Evolutionary conservation across 805 yeast genomes (phyloP).

Genomic region (Helenozyma rhizophorensis): DNA sequence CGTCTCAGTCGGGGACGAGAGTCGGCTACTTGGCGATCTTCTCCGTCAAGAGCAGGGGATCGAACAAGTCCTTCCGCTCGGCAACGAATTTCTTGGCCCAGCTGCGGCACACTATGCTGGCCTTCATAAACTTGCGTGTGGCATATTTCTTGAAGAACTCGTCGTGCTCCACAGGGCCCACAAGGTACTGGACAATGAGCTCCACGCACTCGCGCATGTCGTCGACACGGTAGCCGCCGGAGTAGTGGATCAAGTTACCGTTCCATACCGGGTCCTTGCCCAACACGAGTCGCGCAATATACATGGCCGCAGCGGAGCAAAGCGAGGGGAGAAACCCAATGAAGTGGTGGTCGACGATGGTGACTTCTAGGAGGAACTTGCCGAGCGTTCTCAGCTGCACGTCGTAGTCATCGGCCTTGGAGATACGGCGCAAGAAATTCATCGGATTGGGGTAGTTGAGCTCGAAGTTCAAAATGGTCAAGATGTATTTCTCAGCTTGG

Average conservation of each 20-base stretch:
- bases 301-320: slow-evolving; percentile 87
- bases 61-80: slow-evolving; percentile 40
- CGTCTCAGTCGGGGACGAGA: no score
- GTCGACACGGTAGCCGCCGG: slow-evolving; percentile 79
- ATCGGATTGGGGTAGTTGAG: slow-evolving; percentile 84
- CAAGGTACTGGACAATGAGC: slow-evolving; percentile 70
- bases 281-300: slow-evolving; percentile 68
- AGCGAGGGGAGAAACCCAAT: slow-evolving; percentile 71
- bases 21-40: slow-evolving; percentile 3
- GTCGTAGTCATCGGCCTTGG: slow-evolving; percentile 89
- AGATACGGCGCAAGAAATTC: slow-evolving; percentile 82
- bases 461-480: slow-evolving; percentile 68
- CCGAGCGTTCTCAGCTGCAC: slow-evolving; percentile 80
- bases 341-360: slow-evolving; percentile 71
- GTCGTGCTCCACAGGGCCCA: slow-evolving; percentile 81
- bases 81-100: slow-evolving; percentile 66
- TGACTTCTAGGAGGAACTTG: slow-evolving; percentile 75
- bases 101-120: slow-evolving; percentile 71
- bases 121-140: slow-evolving; percentile 82
- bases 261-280: slow-evolving; percentile 71
- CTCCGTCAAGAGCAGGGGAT: slow-evolving; percentile 20
- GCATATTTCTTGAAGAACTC: slow-evolving; percentile 94
- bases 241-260: slow-evolving; percentile 81
- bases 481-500: slow-evolving; percentile 75
- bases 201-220: slow-evolving; percentile 71